Conservation (phyloP, 495 filamentous ascomycete species). For the Hypoxylon trugodes region DNA sequence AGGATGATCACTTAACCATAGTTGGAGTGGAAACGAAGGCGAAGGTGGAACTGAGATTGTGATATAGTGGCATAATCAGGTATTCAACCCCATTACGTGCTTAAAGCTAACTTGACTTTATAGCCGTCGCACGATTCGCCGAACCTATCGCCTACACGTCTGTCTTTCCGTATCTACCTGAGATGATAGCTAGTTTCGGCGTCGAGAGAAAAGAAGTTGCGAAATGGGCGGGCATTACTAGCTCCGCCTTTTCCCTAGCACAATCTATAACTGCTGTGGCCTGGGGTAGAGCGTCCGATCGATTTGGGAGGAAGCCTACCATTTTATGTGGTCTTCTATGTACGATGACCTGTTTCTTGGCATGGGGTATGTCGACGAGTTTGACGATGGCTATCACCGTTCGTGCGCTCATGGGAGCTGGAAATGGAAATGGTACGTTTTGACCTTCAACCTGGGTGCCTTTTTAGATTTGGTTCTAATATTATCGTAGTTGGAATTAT, state of each 20-base stretch:
- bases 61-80: conserved; percentile 8
- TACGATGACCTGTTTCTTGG: conserved; percentile 75
- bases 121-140: conserved; percentile 81
- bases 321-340: conserved; percentile 74
- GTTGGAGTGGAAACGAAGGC: not conserved
- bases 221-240: conserved; percentile 77
- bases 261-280: conserved; percentile 77
- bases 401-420: conserved; percentile 71
- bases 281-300: conserved; percentile 83
- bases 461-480: conserved; percentile 1
- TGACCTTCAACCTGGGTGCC: not conserved
- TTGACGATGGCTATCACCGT: conserved; percentile 75
- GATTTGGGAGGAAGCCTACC: conserved; percentile 75
- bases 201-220: conserved; percentile 76
- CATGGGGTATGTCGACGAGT: conserved; percentile 81
- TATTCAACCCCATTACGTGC: conserved; percentile 12
- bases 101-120: conserved; percentile 34
- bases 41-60: not conserved
- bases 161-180: conserved; percentile 88
- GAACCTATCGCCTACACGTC: conserved; percentile 86
- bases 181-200: conserved; percentile 84
- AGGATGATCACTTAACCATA: conserved; percentile 7
- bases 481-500: conserved; percentile 66
- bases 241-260: conserved; percentile 74
- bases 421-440: conserved; percentile 68